These are phyloP conservation scores for Diplocarpon rosae DNA, from an alignment of 2,329 filamentous ascomycete genomes.

Conservation along the genomic window DNA sequence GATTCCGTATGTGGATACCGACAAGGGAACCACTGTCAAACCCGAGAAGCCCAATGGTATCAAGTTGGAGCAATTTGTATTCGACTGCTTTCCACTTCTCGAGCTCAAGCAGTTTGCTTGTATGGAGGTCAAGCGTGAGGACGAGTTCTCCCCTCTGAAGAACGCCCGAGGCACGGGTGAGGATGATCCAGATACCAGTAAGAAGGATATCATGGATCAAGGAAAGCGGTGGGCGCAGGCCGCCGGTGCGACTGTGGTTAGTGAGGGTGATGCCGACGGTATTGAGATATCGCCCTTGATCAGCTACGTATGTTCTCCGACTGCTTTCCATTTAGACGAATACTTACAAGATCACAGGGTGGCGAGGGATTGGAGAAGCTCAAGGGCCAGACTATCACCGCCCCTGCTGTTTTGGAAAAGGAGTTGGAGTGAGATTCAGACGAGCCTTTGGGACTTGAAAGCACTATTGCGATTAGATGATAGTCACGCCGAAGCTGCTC, in stretches of 20 bases:
- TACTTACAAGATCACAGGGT: constrained; percentile 45
- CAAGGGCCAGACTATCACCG: constrained; percentile 40
- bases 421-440: constrained; percentile 23
- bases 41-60: constrained; percentile 93
- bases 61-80: constrained; percentile 98
- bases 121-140: constrained; percentile 91
- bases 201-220: constrained; percentile 78
- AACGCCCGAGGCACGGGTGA: constrained; percentile 76
- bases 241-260: constrained; percentile 65
- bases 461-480: constrained; percentile 7
- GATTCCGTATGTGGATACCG: constrained; percentile 75
- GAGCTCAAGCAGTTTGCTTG: constrained; percentile 82
- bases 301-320: constrained; percentile 70
- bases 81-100: constrained; percentile 91
- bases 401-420: constrained; percentile 40
- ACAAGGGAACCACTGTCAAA: constrained; percentile 72
- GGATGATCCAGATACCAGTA: constrained; percentile 91
- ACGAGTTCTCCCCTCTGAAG: constrained; percentile 97
- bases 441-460: not conserved
- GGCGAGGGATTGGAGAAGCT: constrained; percentile 52
- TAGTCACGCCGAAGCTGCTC: not conserved
- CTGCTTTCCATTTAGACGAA: not conserved
- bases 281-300: constrained; percentile 87
- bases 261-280: constrained; percentile 50
- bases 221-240: constrained; percentile 76